These are phyloP conservation scores for Sphagnum contortum DNA, from an alignment of 225 moss, liverwort and hornwort genomes.

Conservation along the genomic window DNA sequence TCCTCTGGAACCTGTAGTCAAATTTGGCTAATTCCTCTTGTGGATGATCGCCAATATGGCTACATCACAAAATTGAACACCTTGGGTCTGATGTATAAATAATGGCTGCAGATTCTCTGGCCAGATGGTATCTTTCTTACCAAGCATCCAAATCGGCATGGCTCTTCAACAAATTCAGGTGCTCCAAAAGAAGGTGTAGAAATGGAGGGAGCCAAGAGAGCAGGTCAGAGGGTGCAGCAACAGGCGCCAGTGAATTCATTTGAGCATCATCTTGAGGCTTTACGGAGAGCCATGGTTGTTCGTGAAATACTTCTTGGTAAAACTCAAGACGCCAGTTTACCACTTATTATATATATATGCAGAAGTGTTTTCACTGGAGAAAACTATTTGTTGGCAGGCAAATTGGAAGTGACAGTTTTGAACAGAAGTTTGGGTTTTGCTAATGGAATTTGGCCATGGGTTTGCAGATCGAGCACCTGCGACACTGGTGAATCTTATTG, in stretches of 20 bases:
- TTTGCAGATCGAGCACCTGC: constrained; percentile 74
- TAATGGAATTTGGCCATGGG: constrained; percentile 3
- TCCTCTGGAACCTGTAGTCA: no score
- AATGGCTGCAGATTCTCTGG: constrained; percentile 50
- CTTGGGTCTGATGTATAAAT: no score
- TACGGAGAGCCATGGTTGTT: constrained; percentile 75
- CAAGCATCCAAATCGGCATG: constrained; percentile 45
- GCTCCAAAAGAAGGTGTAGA: constrained; percentile 13
- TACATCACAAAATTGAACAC: no score
- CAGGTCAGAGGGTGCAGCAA: constrained; percentile 17
- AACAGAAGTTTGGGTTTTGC: background rate
- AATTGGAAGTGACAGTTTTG: background rate
- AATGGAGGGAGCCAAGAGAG: constrained; percentile 9
- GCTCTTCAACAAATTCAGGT: constrained; percentile 14
- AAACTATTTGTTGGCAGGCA: no score
- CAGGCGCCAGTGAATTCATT: constrained; percentile 38
- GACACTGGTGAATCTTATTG: constrained; percentile 74
- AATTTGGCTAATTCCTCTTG: no score
- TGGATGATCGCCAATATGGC: no score
- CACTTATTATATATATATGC: no score
- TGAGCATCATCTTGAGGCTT: constrained; percentile 74
- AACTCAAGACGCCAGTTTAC: background rate
- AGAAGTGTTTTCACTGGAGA: no score
- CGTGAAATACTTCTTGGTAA: constrained; percentile 67
- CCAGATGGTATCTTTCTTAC: constrained; percentile 93